Percentiles rank a stretch among this genome's conserved stretches.
phyloP scores from a whole-genome alignment of 345 rosid species.

The Brassica cretica region DNA sequence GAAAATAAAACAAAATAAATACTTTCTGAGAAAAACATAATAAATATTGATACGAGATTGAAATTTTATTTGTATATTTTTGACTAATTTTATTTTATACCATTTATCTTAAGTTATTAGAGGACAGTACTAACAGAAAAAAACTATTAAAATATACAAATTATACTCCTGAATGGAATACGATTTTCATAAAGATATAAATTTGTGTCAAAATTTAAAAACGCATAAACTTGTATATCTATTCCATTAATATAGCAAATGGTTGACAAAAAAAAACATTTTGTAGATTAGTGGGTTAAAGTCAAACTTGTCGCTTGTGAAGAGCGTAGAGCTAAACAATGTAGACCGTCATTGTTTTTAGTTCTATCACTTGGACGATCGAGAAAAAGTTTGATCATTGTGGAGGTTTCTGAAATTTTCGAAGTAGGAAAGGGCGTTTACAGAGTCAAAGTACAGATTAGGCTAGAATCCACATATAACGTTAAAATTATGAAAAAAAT shows the following conservation, averaged over 20 bases:
- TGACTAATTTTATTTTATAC: not conserved
- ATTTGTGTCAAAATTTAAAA: not conserved
- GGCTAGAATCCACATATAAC: too few relatives aligned
- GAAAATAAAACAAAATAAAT: not conserved
- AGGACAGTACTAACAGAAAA: not conserved
- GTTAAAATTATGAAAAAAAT: too few relatives aligned
- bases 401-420: not conserved
- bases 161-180: not conserved
- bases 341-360: not conserved
- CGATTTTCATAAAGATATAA: not conserved
- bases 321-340: not conserved
- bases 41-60: not conserved
- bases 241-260: not conserved
- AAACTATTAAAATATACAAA: not conserved
- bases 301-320: constrained; percentile 8
- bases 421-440: constrained; percentile 1
- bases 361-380: not conserved
- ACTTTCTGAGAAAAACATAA: not conserved
- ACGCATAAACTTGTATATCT: not conserved
- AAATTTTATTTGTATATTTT: not conserved
- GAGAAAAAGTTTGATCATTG: not conserved
- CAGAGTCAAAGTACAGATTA: not conserved
- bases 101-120: not conserved
- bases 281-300: not conserved
- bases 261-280: not conserved